phyloP scores from a whole-genome alignment of 495 filamentous ascomycete genomes.

The Podospora didyma region DNA sequence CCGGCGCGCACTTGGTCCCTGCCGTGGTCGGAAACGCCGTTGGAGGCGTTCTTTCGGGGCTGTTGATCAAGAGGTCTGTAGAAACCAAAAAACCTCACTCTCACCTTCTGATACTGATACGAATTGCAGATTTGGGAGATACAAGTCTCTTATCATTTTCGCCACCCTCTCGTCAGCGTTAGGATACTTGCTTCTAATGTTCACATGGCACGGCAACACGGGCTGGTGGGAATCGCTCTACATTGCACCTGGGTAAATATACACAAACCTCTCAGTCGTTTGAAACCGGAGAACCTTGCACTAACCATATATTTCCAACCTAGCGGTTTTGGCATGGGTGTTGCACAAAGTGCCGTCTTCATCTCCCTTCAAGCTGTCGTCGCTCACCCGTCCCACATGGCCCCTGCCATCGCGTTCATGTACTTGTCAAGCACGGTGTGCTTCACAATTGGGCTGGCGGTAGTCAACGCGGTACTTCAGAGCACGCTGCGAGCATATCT shows the following conservation, averaged over 20 bases:
- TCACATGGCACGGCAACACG: constrained; percentile 61
- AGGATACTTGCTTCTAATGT: constrained; percentile 52
- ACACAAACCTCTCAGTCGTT: constrained; percentile 14
- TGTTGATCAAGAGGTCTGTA: constrained; percentile 45
- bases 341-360: constrained; percentile 50
- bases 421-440: constrained; percentile 49
- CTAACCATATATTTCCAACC: too few relatives aligned
- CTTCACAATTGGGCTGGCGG: constrained; percentile 49
- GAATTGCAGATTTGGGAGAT: constrained; percentile 49
- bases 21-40: constrained; percentile 63
- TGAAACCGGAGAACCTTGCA: too few relatives aligned
- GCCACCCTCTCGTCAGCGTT: constrained; percentile 47
- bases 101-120: background rate
- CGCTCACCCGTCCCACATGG: constrained; percentile 43
- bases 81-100: background rate
- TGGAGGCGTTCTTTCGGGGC: constrained; percentile 57
- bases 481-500: constrained; percentile 22
- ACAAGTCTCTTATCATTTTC: constrained; percentile 51
- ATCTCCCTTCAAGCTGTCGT: constrained; percentile 53
- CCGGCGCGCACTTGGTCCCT: constrained; percentile 60
- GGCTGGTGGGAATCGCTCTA: constrained; percentile 58
- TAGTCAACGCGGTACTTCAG: constrained; percentile 43
- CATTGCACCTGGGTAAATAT: constrained; percentile 53
- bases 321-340: constrained; percentile 50
- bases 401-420: constrained; percentile 52